phyloP scores from a whole-genome alignment of 495 filamentous ascomycete species.

The Recurvomyces mirabilis region DNA sequence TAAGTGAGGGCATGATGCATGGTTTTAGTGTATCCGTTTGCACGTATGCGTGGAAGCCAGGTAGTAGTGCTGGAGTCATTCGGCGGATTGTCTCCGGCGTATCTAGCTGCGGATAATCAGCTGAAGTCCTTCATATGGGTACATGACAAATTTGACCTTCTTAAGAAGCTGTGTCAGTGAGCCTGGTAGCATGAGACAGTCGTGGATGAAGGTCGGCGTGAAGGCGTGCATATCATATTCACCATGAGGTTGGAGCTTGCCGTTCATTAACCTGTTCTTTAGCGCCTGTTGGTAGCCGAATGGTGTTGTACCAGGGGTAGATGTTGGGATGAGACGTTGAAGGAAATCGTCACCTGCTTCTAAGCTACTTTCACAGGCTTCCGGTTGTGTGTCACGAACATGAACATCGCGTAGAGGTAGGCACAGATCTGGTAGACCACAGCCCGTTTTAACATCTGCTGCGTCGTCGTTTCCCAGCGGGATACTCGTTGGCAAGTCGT shows the following conservation, averaged over 20 bases:
- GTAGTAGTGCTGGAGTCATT: conserved; percentile 14
- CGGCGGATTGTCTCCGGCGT: not conserved
- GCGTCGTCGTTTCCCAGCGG: conserved; percentile 2
- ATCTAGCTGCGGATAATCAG: not conserved
- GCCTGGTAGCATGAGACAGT: conserved; percentile 17
- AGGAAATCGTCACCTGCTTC: not conserved
- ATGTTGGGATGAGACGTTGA: conserved; percentile 3
- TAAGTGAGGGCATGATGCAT: conserved; percentile 10
- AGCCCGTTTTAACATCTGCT: not conserved
- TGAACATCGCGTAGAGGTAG: not conserved
- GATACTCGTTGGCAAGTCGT: not conserved
- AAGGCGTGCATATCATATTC: conserved; percentile 11
- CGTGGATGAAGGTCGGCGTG: conserved; percentile 20
- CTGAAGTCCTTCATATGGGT: not conserved
- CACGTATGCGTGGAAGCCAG: conserved; percentile 7
- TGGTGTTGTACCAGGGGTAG: not conserved
- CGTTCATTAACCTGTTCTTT: conserved; percentile 7
- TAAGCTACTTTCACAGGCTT: not conserved
- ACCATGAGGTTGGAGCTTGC: not conserved
- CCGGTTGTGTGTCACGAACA: not conserved
- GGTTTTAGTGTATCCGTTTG: conserved; percentile 9
- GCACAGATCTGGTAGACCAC: not conserved
- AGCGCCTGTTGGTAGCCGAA: conserved; percentile 10
- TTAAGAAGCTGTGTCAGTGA: conserved; percentile 11
- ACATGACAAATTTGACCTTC: conserved; percentile 5